Base-by-base conservation (phyloP, 495 filamentous ascomycete species). In the Aspergillus wentii region DNA sequence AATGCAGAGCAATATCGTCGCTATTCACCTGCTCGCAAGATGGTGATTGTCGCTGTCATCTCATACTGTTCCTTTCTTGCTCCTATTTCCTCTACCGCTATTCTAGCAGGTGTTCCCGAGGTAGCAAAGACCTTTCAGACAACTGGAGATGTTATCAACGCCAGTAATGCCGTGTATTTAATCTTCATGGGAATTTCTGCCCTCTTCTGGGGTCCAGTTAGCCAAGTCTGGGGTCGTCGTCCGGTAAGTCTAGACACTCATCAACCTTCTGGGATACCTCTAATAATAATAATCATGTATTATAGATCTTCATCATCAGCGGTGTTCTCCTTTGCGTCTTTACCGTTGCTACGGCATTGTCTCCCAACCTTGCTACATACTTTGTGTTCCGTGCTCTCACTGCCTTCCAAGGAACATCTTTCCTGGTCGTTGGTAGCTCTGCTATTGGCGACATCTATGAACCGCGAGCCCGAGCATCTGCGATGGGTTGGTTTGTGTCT, bases 391-490 rank as follows among this genome's bases (percentile, higher is more conserved):
- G 83, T 0, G 64, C 80, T 34, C 61, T 86, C 17, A 82, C 80
- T 5, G 82, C 81, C 2, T 84, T 83, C 43, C 77, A 85, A 62
- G 82, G 83, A 13, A 88, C 83, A 0, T 74, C 77, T 0, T 85
- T 85, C 49, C 63, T 85, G 30, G 71, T 79, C 2, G 69, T 84
- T 30, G 82, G 82, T 4, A 76, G 75, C 7, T 75, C 79, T 13
- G 75, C 75, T 30, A 75, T 88, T 31, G 77, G 77, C 17, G 79
- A 83, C 48, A 71, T 83, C 23, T 81, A 79, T 48, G 72, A 72
- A 8, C 78, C 78, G 2, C 78, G 76, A 11, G 77, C 83, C 41
- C 72, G 83, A 21, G 83, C 75, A 11, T 85, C 80, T 16, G 81
- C 79, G 3, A 65, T 83, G 18, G 79, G 79, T 13, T 86, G 77